Evolutionary conservation across 2,329 filamentous ascomycete genomes (phyloP).

Genomic region (Botrytis sinoallii): DNA sequence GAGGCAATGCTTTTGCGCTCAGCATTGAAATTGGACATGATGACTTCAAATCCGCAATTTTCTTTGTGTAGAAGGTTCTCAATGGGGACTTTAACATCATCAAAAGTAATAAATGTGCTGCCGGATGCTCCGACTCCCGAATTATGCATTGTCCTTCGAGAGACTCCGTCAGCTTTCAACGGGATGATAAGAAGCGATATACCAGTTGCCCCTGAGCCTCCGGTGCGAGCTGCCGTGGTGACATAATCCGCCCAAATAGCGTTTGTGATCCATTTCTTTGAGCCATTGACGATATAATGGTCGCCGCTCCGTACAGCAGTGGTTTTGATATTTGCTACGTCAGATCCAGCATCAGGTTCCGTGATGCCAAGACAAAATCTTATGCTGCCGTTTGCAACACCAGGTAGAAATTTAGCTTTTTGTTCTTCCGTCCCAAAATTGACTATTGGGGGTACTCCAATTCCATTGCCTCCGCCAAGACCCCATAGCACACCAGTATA

Average conservation of each 20-base stretch:
- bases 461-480: slow-evolving; percentile 57
- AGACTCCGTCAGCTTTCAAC: slow-evolving; percentile 48
- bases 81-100: slow-evolving; percentile 53
- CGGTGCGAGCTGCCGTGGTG: slow-evolving; percentile 60
- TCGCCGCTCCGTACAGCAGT: slow-evolving; percentile 52
- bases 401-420: slow-evolving; percentile 56
- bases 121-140: slow-evolving; percentile 63
- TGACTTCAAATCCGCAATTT: slow-evolving; percentile 54
- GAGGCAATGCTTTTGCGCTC: slow-evolving; percentile 59
- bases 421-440: slow-evolving; percentile 59
- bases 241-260: slow-evolving; percentile 58
- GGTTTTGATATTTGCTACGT: slow-evolving; percentile 62
- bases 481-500: slow-evolving; percentile 57
- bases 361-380: slow-evolving; percentile 64
- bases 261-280: slow-evolving; percentile 68
- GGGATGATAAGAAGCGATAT: slow-evolving; percentile 59
- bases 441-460: slow-evolving; percentile 63
- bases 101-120: slow-evolving; percentile 53
- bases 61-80: slow-evolving; percentile 53
- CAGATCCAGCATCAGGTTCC: slow-evolving; percentile 60
- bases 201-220: slow-evolving; percentile 50
- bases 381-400: slow-evolving; percentile 55
- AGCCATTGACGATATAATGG: slow-evolving; percentile 61
- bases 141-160: slow-evolving; percentile 56
- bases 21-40: slow-evolving; percentile 59